A percentile compares a stretch with the other conserved stretches of the same genome.
Evolutionary conservation across 352 stramenopile genomes (phyloP).

Genomic region (Phytophthora nicotianae): DNA sequence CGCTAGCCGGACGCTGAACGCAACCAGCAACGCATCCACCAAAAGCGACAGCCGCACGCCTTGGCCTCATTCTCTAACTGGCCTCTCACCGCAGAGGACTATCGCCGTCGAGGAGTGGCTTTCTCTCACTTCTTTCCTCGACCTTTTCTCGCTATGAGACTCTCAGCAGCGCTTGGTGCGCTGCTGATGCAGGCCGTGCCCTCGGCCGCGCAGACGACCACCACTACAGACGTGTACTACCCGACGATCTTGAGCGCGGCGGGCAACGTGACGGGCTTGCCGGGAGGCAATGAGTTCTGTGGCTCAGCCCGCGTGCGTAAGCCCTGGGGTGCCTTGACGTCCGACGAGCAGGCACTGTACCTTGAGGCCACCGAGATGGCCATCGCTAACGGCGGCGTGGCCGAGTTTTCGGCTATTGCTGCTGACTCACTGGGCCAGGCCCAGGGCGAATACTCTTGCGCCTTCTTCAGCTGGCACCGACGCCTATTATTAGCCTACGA

Average conservation of each 20-base stretch:
- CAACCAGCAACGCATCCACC: neutral
- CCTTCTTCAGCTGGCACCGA: slow-evolving; percentile 72
- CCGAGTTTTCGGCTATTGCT: slow-evolving; percentile 56
- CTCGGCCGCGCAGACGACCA: slow-evolving; percentile 20
- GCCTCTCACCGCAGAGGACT: slow-evolving; percentile 18
- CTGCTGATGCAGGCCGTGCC: slow-evolving; percentile 17
- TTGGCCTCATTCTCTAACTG: slow-evolving; percentile 33
- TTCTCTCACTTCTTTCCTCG: slow-evolving; percentile 6
- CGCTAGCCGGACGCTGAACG: neutral
- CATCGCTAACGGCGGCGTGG: slow-evolving; percentile 47
- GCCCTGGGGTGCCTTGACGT: slow-evolving; percentile 48
- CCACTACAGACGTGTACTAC: slow-evolving; percentile 37
- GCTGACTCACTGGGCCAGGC: slow-evolving; percentile 50
- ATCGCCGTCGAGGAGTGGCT: neutral
- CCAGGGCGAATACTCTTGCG: slow-evolving; percentile 62
- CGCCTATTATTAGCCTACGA: slow-evolving; percentile 70
- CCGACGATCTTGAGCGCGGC: slow-evolving; percentile 43
- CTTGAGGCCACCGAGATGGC: slow-evolving; percentile 53
- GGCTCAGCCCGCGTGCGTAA: slow-evolving; percentile 50
- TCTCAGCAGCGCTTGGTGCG: slow-evolving; percentile 11
- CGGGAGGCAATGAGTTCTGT: slow-evolving; percentile 58
- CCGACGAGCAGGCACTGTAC: slow-evolving; percentile 59
- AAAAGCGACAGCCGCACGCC: slow-evolving; percentile 4
- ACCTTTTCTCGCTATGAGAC: slow-evolving; percentile 23
- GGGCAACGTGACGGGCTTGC: slow-evolving; percentile 51